Evolutionary conservation across 768 basidiomycete species (phyloP), one percentile per base, ranked within the genome.

Genomic region (Trametes cingulata): DNA sequence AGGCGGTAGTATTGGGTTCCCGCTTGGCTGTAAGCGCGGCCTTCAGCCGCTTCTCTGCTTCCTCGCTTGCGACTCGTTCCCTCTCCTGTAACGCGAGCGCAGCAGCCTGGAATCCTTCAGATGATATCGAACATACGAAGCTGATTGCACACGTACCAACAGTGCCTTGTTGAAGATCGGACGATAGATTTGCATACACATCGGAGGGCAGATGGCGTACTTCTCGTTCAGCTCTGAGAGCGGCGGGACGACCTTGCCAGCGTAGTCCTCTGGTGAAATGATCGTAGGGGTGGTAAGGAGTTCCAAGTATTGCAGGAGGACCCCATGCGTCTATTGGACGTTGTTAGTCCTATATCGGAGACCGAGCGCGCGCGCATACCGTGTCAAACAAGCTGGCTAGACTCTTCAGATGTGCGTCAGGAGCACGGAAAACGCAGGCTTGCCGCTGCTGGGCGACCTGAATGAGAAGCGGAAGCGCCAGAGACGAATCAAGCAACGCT

Each of bases 131-230:
- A 7, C 37, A 37, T 4, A 3, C 12, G 13, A 24, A 13, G 20
- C 10, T 7, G 1, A 29, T 35, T 4, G 13, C 42, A 46, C 0
- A 75, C 81, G 57, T 70, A 88, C 88, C 67, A 90, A 73, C 46
- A 91, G 75, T 27, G 79, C 75, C 9, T 76, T 76, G 63, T 90
- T 85, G 43, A 91, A 77, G 54, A 90, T 86, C 14, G 96, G 95
- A 15, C 97, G 85, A 39, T 93, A 82, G 58, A 98, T 88, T 70
- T 95, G 93, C 91, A 98, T 97, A 53, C 94, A 93, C 56, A 97
- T 87, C 13, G 91, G 84, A 37, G 90, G 85, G 59, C 87, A 85
- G 45, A 99, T 85, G 7, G 89, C 91, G 73, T 90, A 98, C 39
- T 80, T 79, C 52, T 82, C 78, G 52, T 86, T 86, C 9, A 98